Conservation (phyloP, 2,329 filamentous ascomycete species). For the Stemphylium lycopersici region DNA sequence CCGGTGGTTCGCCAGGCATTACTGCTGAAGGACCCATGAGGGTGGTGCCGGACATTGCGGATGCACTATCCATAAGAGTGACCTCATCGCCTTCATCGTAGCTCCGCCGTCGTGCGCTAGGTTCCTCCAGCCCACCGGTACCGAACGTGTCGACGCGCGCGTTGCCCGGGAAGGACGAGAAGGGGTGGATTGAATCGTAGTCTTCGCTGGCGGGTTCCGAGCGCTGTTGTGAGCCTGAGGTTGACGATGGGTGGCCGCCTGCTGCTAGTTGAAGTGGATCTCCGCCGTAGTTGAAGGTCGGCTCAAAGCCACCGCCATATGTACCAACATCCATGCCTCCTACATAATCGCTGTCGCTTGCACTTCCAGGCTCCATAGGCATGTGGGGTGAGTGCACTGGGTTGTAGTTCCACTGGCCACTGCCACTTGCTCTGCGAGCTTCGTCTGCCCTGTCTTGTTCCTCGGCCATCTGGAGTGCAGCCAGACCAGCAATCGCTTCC, state of each 20-base stretch:
- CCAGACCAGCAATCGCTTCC: constrained; percentile 82
- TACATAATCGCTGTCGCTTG: constrained; percentile 73
- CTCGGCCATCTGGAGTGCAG: constrained; percentile 84
- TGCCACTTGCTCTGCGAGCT: constrained; percentile 63
- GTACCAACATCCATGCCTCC: constrained; percentile 71
- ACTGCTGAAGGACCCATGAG: constrained; percentile 37
- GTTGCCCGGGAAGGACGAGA: constrained; percentile 61
- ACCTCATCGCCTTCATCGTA: constrained; percentile 92
- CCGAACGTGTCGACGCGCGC: constrained; percentile 85
- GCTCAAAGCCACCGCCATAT: constrained; percentile 74
- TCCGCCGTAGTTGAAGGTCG: constrained; percentile 65
- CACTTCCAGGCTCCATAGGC: constrained; percentile 38
- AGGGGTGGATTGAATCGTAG: constrained; percentile 61
- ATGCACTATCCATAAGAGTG: constrained; percentile 49
- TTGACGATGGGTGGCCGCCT: constrained; percentile 49
- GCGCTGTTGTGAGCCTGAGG: constrained; percentile 54
- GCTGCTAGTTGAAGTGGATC: constrained; percentile 52
- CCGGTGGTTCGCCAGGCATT: constrained; percentile 69
- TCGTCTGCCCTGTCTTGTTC: constrained; percentile 70
- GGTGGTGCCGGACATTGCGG: constrained; percentile 33
- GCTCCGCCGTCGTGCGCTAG: constrained; percentile 74
- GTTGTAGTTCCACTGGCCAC: constrained; percentile 58
- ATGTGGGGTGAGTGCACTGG: constrained; percentile 52
- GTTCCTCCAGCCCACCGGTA: constrained; percentile 85
- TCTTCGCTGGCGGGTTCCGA: constrained; percentile 52